Percentiles rank a stretch among this genome's conserved stretches.
Conservation (phyloP, 345 rosid genomes). For the Salix koriyanagi region DNA sequence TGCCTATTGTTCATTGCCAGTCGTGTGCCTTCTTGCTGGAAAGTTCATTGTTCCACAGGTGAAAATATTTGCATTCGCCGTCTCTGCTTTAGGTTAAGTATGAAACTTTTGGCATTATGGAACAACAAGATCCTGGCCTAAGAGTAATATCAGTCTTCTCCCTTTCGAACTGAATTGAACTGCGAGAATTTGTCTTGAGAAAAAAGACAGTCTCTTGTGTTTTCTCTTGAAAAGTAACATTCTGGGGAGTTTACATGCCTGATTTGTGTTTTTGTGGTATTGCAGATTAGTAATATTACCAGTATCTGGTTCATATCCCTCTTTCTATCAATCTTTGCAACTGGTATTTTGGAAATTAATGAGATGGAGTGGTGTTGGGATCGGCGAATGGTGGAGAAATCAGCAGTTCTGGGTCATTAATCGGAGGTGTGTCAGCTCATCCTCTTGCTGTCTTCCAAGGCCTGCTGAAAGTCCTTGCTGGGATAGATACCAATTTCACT, state of each 20-base stretch:
- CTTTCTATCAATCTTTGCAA: constrained; percentile 36
- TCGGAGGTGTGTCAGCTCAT: constrained; percentile 39
- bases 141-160: neutral
- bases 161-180: neutral
- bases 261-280: neutral
- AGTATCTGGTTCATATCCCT: constrained; percentile 39
- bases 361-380: constrained; percentile 45
- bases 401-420: constrained; percentile 45
- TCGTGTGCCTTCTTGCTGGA: constrained; percentile 43
- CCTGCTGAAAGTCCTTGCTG: constrained; percentile 35
- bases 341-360: constrained; percentile 37
- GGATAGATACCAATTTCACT: constrained; percentile 27
- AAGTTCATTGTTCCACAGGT: constrained; percentile 47
- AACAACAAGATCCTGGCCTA: neutral
- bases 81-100: neutral
- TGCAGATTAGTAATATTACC: constrained; percentile 38
- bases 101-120: neutral
- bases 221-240: neutral
- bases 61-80: neutral
- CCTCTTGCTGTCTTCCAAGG: constrained; percentile 41
- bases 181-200: neutral
- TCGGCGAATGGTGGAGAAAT: constrained; percentile 50
- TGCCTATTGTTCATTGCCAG: constrained; percentile 38
- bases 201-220: neutral
- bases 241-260: neutral